phyloP scores from a whole-genome alignment of 2,329 filamentous ascomycete species.

The Phyllosticta citriasiana region DNA sequence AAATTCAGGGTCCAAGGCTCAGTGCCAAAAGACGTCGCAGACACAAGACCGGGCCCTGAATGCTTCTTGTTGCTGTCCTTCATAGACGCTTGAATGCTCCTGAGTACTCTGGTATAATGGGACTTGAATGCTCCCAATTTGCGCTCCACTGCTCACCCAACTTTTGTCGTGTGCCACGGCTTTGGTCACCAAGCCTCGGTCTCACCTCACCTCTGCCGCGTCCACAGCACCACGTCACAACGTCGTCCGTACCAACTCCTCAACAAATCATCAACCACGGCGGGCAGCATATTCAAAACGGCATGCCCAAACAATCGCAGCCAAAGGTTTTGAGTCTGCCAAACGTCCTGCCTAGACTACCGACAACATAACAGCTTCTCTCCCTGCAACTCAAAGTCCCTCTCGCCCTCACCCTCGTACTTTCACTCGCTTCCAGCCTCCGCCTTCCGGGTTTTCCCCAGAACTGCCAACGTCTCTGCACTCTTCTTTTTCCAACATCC shows the following conservation, averaged over 20 bases:
- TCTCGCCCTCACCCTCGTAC: constrained; percentile 9
- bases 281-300: neutral
- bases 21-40: no score
- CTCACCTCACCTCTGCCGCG: neutral
- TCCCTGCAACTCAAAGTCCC: constrained; percentile 11
- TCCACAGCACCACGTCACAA: constrained; percentile 3
- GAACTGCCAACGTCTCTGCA: constrained; percentile 1
- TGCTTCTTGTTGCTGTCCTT: no score
- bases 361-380: constrained; percentile 12
- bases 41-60: no score
- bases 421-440: constrained; percentile 12
- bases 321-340: constrained; percentile 10
- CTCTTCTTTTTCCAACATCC: neutral
- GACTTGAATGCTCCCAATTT: no score
- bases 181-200: no score
- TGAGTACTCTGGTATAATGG: no score
- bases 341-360: constrained; percentile 12
- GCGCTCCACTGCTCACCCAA: no score
- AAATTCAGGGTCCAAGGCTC: no score
- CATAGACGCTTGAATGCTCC: no score
- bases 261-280: constrained; percentile 3
- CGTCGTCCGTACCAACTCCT: neutral
- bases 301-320: constrained; percentile 7
- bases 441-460: constrained; percentile 10
- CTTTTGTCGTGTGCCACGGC: no score